Conservation (phyloP, 2,329 filamentous ascomycete species). For the Dactylellina cionopaga region DNA sequence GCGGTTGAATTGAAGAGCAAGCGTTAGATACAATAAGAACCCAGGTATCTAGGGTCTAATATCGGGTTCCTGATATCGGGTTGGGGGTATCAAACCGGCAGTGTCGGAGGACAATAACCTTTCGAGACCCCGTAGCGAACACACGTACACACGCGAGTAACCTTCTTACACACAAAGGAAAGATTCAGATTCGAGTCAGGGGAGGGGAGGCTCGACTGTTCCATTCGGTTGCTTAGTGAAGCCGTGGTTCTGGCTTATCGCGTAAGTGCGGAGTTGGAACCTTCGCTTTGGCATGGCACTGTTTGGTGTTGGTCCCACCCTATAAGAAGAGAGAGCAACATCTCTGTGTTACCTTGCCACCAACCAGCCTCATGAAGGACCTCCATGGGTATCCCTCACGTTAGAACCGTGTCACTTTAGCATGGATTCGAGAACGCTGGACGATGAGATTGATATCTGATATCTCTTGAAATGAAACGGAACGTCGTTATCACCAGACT, state of each 20-base stretch:
- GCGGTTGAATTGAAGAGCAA: neutral
- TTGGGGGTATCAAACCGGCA: slow-evolving; percentile 1
- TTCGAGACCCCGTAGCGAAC: slow-evolving; percentile 7
- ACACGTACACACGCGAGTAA: neutral
- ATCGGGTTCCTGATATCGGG: slow-evolving; percentile 6
- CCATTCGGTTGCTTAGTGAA: neutral
- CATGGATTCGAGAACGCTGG: neutral
- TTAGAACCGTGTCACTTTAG: slow-evolving; percentile 23
- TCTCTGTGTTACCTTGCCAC: slow-evolving; percentile 48
- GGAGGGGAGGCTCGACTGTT: slow-evolving; percentile 13
- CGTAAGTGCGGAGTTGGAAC: slow-evolving; percentile 13
- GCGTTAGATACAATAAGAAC: neutral
- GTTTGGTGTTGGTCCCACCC: slow-evolving; percentile 12
- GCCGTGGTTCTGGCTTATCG: neutral
- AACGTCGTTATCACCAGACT: slow-evolving; percentile 25
- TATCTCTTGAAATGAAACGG: neutral
- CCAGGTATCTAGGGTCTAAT: no score
- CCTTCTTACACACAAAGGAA: slow-evolving; percentile 9
- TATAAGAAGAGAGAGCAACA: slow-evolving; percentile 40
- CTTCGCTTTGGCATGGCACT: slow-evolving; percentile 9
- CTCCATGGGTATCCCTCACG: neutral
- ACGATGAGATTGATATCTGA: neutral
- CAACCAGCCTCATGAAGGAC: slow-evolving; percentile 14
- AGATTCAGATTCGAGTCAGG: neutral
- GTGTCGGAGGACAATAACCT: neutral